phyloP scores from a whole-genome alignment of 805 yeast genomes.

The Starmerella bombi region DNA sequence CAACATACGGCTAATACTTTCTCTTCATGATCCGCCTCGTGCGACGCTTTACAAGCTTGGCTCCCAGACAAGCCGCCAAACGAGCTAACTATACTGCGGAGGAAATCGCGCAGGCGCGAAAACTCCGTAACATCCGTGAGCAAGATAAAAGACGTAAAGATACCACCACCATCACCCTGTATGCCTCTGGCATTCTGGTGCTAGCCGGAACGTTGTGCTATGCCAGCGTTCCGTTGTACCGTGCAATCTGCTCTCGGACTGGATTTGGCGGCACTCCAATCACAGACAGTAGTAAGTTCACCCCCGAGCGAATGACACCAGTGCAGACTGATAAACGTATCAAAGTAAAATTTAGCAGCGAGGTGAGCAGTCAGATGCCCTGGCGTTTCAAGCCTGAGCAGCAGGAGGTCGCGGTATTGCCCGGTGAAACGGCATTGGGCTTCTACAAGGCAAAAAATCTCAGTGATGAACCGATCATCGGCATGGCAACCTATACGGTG shows the following conservation, averaged over 20 bases:
- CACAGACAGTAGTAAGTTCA: conserved; percentile 66
- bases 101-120: conserved; percentile 12
- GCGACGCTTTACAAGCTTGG: too few species aligned
- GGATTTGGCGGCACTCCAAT: conserved; percentile 96
- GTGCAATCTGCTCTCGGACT: conserved; percentile 84
- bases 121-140: conserved; percentile 7
- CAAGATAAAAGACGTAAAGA: conserved; percentile 10
- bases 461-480: conserved; percentile 80
- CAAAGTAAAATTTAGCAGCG: conserved; percentile 78
- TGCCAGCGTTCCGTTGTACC: conserved; percentile 83
- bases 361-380: conserved; percentile 77
- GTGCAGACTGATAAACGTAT: conserved; percentile 75
- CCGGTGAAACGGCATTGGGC: conserved; percentile 96
- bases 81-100: conserved; percentile 5
- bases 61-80: too few species aligned
- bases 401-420: conserved; percentile 78
- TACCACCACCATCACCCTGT: conserved; percentile 18
- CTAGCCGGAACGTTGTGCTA: conserved; percentile 47
- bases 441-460: conserved; percentile 84
- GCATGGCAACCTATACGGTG: conserved; percentile 97
- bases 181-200: conserved; percentile 18
- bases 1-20: too few species aligned
- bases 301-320: conserved; percentile 77
- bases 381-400: conserved; percentile 95
- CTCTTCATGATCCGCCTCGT: too few species aligned